Conservation (phyloP, 2,329 filamentous ascomycete genomes). For the Dothidotthia symphoricarpi region DNA sequence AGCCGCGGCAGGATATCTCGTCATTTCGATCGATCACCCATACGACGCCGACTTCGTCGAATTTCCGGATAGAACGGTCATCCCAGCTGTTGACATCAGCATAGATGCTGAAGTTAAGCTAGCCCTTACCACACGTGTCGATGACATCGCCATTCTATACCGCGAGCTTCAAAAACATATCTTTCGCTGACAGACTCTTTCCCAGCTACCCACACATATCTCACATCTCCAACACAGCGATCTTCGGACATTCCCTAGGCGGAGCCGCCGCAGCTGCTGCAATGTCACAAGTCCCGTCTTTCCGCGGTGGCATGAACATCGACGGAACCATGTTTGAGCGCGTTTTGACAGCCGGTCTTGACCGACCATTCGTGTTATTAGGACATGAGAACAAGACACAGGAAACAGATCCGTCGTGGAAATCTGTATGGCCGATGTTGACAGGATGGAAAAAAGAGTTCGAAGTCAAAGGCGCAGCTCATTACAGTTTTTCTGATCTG, state of each 20-base stretch:
- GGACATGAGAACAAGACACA: constrained; percentile 33
- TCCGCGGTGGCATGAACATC: constrained; percentile 36
- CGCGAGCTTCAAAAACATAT: constrained; percentile 15
- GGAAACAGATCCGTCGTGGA: constrained; percentile 30
- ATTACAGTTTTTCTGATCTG: constrained; percentile 32
- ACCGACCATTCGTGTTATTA: constrained; percentile 24
- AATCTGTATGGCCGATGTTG: constrained; percentile 20
- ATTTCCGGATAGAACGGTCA: constrained; percentile 46
- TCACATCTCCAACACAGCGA: constrained; percentile 8
- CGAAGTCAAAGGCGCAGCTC: constrained; percentile 24
- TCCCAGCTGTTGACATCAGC: constrained; percentile 24
- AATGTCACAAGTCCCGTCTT: constrained; percentile 13
- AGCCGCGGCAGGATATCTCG: constrained; percentile 49
- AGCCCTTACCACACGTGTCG: constrained; percentile 20
- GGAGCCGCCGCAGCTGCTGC: constrained; percentile 31
- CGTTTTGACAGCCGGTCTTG: constrained; percentile 13
- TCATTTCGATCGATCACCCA: constrained; percentile 53
- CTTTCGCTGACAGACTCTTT: constrained; percentile 9
- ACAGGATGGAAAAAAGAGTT: constrained; percentile 29
- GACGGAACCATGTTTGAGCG: constrained; percentile 35
- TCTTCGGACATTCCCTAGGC: constrained; percentile 41
- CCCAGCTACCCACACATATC: constrained; percentile 3
- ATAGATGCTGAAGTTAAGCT: constrained; percentile 23
- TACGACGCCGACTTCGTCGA: constrained; percentile 52
- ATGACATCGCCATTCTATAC: constrained; percentile 24